Conservation (phyloP, 441 rosid species). For the Omphalea diandra region DNA sequence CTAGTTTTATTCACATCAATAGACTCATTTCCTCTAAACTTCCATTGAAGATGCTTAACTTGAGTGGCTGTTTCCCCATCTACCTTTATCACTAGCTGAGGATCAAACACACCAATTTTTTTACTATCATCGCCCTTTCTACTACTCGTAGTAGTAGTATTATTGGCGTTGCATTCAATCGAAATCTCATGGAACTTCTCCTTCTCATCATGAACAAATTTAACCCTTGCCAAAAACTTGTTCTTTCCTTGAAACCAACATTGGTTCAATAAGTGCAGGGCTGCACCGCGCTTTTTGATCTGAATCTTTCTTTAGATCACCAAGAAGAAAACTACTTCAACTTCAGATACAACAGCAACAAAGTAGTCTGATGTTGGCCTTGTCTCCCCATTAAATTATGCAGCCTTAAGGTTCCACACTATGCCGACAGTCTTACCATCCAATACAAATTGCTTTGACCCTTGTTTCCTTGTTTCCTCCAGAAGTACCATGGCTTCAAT, state of each 20-base stretch:
- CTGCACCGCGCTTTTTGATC: conserved; percentile 66
- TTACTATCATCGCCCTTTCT: neutral
- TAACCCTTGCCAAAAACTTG: conserved; percentile 68
- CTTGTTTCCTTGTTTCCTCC: conserved; percentile 98
- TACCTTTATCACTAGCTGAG: conserved; percentile 55
- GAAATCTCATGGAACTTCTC: conserved; percentile 54
- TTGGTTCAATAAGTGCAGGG: conserved; percentile 72
- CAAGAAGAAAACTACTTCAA: conserved; percentile 77
- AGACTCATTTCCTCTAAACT: conserved; percentile 72
- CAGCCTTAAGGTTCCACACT: conserved; percentile 79
- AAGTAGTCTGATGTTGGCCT: conserved; percentile 80
- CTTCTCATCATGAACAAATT: conserved; percentile 56
- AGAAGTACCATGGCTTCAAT: conserved; percentile 86
- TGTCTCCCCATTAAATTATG: conserved; percentile 69
- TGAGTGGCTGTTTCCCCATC: conserved; percentile 54
- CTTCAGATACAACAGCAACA: conserved; percentile 71
- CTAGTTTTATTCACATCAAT: conserved; percentile 43
- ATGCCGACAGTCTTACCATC: conserved; percentile 57
- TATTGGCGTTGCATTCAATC: conserved; percentile 55
- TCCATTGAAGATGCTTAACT: conserved; percentile 73
- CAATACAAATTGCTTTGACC: conserved; percentile 56
- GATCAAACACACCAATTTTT: conserved; percentile 35
- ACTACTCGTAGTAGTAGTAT: neutral
- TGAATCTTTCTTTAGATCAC: conserved; percentile 81
- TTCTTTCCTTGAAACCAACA: conserved; percentile 65